Conservation (phyloP, 805 yeast species). For the Candida tammaniensis region DNA sequence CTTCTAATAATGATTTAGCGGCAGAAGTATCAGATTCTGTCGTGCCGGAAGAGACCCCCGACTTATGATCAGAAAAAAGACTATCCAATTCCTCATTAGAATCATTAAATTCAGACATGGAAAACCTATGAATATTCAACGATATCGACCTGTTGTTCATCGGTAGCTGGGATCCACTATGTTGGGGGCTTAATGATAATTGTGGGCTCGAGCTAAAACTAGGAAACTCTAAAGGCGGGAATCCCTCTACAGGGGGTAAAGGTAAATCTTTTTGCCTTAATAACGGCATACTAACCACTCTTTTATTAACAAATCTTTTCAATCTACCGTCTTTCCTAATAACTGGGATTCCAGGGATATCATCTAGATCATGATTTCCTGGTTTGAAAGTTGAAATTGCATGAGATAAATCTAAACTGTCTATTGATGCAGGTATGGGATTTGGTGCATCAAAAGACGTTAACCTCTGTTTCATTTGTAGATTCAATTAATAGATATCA, state of each 20-base stretch:
- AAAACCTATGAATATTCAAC: constrained; percentile 1
- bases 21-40: constrained; percentile 1
- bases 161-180: background rate
- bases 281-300: constrained; percentile 14
- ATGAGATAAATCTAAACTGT: constrained; percentile 22
- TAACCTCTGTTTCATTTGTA: constrained; percentile 22
- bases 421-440: constrained; percentile 20
- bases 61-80: constrained; percentile 4
- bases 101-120: constrained; percentile 4
- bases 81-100: constrained; percentile 6
- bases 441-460: constrained; percentile 23
- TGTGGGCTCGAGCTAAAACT: too few species aligned
- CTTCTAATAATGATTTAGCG: constrained; percentile 9
- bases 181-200: too few species aligned
- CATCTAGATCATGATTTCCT: constrained; percentile 20
- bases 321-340: constrained; percentile 18
- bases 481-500: too few species aligned
- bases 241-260: constrained; percentile 2
- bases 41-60: too few species aligned
- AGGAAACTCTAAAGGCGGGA: background rate
- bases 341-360: constrained; percentile 25
- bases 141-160: too few species aligned
- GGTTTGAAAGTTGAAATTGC: constrained; percentile 30
- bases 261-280: constrained; percentile 5
- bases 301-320: constrained; percentile 15